These are phyloP conservation scores for Perkinsus marinus DNA, from an alignment of 169 alveolate species.

Conservation along the genomic window DNA sequence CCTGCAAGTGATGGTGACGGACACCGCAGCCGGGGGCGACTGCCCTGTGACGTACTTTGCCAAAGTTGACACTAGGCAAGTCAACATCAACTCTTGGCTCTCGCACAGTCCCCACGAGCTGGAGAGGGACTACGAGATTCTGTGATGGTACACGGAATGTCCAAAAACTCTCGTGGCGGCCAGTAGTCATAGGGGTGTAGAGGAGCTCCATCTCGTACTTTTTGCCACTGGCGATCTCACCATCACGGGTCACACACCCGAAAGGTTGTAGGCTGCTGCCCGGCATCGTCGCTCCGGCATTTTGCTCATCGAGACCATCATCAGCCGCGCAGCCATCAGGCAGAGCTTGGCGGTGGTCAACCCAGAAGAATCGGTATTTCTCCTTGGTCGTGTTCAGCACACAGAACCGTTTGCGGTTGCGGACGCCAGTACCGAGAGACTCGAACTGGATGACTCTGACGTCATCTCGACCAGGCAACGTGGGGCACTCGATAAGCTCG, in stretches of 20 bases:
- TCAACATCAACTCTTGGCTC: slow-evolving; percentile 80
- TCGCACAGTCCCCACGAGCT: slow-evolving; percentile 69
- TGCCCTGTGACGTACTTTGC: slow-evolving; percentile 5
- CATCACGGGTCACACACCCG: slow-evolving; percentile 68
- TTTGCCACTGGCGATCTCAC: slow-evolving; percentile 72
- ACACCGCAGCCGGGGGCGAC: background rate
- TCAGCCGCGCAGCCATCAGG: background rate
- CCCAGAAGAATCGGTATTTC: slow-evolving; percentile 80
- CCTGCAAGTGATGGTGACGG: slow-evolving; percentile 25
- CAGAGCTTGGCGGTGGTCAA: slow-evolving; percentile 13
- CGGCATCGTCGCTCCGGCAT: slow-evolving; percentile 27
- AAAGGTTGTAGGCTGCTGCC: slow-evolving; percentile 36
- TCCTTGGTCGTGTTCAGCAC: slow-evolving; percentile 78
- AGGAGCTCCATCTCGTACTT: slow-evolving; percentile 77
- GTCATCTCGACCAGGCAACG: background rate
- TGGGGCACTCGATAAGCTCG: background rate
- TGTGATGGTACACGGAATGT: slow-evolving; percentile 62
- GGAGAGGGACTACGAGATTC: slow-evolving; percentile 63
- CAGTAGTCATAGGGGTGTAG: slow-evolving; percentile 67
- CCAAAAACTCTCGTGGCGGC: slow-evolving; percentile 76
- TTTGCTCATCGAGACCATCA: slow-evolving; percentile 38
- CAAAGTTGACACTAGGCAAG: slow-evolving; percentile 71
- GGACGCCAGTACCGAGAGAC: slow-evolving; percentile 72
- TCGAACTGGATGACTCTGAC: slow-evolving; percentile 59
- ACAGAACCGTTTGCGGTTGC: slow-evolving; percentile 70